A percentile compares a stretch with the other conserved stretches of the same genome.
phyloP scores from a whole-genome alignment of 306 rosid genomes.

The Cotoneaster glaucophyllus region DNA sequence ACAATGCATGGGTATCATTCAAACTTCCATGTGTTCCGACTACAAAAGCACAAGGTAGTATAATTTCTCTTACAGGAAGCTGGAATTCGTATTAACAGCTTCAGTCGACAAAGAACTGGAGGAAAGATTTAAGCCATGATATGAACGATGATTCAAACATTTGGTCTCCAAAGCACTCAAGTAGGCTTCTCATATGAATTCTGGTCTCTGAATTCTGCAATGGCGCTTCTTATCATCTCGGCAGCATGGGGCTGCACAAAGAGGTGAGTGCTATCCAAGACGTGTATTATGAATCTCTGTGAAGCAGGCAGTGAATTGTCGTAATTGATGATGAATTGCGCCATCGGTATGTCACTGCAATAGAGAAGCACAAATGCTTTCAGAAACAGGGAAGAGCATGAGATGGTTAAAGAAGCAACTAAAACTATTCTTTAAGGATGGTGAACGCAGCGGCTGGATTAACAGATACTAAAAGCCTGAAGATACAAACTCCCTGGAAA shows the following conservation, averaged over 20 bases:
- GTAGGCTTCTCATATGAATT: conserved; percentile 77
- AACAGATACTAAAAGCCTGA: neutral
- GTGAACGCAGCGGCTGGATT: neutral
- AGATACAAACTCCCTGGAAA: neutral
- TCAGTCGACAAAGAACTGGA: neutral
- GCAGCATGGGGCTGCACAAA: conserved; percentile 83
- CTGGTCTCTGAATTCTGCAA: conserved; percentile 80
- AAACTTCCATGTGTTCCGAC: neutral
- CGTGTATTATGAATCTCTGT: conserved; percentile 69
- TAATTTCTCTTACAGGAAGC: too few relatives aligned
- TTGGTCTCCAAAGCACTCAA: conserved; percentile 24
- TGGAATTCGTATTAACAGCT: neutral
- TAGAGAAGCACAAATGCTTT: conserved; percentile 2
- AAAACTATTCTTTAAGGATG: neutral
- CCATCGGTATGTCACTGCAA: conserved; percentile 93
- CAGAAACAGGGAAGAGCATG: conserved; percentile 1
- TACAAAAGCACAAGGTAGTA: too few relatives aligned
- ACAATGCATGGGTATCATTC: too few relatives aligned
- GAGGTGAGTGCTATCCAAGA: conserved; percentile 71
- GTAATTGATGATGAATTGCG: conserved; percentile 78
- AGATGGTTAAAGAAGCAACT: neutral
- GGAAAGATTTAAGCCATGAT: neutral
- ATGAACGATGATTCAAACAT: neutral
- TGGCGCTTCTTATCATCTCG: conserved; percentile 66
- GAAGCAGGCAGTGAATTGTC: conserved; percentile 63